Percentiles rank a stretch among this genome's conserved stretches.
phyloP scores from a whole-genome alignment of 164 flowering plant species.

The Cinnamomum micranthum region DNA sequence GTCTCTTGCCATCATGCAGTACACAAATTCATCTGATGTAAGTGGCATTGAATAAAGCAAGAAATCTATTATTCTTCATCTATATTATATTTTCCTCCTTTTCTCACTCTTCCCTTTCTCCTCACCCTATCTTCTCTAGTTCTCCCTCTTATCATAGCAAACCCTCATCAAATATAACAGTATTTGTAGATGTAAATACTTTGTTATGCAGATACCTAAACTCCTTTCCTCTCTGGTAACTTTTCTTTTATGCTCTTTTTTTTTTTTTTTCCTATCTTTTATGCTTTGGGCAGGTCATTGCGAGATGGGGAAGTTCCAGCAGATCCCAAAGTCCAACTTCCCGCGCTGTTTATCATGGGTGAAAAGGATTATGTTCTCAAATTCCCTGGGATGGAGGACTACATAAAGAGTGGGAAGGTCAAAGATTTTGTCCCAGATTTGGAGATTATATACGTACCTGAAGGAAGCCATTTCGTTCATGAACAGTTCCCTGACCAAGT shows the following conservation, averaged over 20 bases:
- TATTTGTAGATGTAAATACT: no score
- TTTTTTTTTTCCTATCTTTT: neutral
- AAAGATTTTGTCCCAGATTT: constrained; percentile 40
- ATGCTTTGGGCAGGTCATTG: constrained; percentile 22
- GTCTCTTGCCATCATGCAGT: no score
- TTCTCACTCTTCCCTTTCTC: no score
- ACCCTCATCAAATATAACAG: no score
- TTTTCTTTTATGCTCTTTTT: neutral
- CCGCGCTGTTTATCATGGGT: constrained; percentile 43
- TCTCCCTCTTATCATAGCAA: no score
- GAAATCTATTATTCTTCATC: no score
- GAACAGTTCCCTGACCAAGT: constrained; percentile 49
- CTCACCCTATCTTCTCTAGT: no score
- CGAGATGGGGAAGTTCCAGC: constrained; percentile 5
- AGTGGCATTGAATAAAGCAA: no score
- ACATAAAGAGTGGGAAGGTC: constrained; percentile 28
- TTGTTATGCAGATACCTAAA: no score
- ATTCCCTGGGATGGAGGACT: constrained; percentile 46
- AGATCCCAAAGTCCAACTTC: constrained; percentile 30
- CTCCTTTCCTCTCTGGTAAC: neutral
- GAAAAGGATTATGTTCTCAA: constrained; percentile 39
- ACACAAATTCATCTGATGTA: no score
- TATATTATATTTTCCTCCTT: no score
- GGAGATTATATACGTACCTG: constrained; percentile 33
- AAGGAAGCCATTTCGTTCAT: constrained; percentile 49